Conservation (phyloP, 164 flowering plant species). For the Paratinospora sagittata region DNA sequence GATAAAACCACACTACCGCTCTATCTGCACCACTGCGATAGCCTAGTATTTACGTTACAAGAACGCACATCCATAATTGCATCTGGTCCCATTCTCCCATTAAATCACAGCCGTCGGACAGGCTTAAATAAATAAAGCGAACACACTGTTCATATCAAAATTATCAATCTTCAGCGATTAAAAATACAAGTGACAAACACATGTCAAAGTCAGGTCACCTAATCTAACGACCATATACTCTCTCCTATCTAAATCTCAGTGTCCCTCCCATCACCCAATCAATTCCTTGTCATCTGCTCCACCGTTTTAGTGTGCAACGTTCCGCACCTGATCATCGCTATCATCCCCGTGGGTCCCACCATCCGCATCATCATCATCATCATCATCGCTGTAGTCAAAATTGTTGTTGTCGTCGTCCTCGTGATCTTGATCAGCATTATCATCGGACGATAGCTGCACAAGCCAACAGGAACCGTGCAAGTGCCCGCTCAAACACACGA, state of each 20-base stretch:
- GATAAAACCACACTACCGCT: neutral
- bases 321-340: neutral
- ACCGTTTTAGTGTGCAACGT: neutral
- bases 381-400: neutral
- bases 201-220: neutral
- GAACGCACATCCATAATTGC: neutral
- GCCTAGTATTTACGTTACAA: neutral
- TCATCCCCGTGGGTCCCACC: neutral
- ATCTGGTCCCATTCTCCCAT: neutral
- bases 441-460: constrained; percentile 54
- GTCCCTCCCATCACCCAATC: neutral
- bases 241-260: neutral
- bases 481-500: constrained; percentile 91
- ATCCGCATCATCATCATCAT: constrained; percentile 5
- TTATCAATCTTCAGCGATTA: too few species aligned
- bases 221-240: neutral
- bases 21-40: neutral
- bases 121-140: too few species aligned
- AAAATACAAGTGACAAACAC: neutral
- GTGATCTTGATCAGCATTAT: constrained; percentile 21
- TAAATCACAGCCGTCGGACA: neutral
- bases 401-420: constrained; percentile 21
- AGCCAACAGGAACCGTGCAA: constrained; percentile 82
- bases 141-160: too few species aligned
- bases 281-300: neutral